Evolutionary conservation across 1,139 yeast species (phyloP).

Genomic region (Kluyveromyces sp.): DNA sequence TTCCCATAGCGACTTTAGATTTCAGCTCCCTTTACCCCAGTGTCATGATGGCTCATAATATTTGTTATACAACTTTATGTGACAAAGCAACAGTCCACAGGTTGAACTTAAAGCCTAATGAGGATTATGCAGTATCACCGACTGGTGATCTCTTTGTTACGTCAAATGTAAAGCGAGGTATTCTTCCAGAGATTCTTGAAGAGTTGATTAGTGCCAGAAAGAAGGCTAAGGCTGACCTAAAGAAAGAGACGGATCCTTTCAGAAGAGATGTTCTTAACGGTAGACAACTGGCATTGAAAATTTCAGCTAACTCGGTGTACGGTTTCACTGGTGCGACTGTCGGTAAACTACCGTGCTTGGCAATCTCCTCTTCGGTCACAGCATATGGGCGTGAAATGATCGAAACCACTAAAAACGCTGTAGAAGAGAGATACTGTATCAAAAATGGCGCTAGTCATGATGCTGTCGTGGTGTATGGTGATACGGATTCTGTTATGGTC

Average conservation of each 20-base stretch:
- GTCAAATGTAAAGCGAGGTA: slow-evolving; percentile 62
- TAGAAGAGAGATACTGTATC: slow-evolving; percentile 68
- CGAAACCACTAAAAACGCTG: slow-evolving; percentile 81
- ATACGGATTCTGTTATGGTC: slow-evolving; percentile 99
- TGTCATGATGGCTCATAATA: slow-evolving; percentile 98
- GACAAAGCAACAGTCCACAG: slow-evolving; percentile 63
- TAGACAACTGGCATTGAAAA: slow-evolving; percentile 90
- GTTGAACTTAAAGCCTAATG: slow-evolving; percentile 54
- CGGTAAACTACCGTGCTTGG: slow-evolving; percentile 93
- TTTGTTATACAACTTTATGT: slow-evolving; percentile 87
- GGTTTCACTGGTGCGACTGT: slow-evolving; percentile 99
- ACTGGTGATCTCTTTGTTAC: slow-evolving; percentile 92
- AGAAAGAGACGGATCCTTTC: slow-evolving; percentile 91
- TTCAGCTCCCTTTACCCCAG: slow-evolving; percentile 97
- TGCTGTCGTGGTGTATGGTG: slow-evolving; percentile 93
- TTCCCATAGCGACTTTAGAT: slow-evolving; percentile 96
- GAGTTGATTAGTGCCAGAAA: slow-evolving; percentile 90
- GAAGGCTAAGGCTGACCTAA: slow-evolving; percentile 82
- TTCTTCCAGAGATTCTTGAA: slow-evolving; percentile 83
- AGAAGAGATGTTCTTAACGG: slow-evolving; percentile 91
- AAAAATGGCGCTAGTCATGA: slow-evolving; percentile 78
- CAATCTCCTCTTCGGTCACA: slow-evolving; percentile 92
- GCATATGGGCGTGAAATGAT: slow-evolving; percentile 97
- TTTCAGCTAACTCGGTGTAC: slow-evolving; percentile 96
- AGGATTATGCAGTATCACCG: slow-evolving; percentile 83